Conservation (phyloP, 129 eudicot species). For the Glebionis coronaria region DNA sequence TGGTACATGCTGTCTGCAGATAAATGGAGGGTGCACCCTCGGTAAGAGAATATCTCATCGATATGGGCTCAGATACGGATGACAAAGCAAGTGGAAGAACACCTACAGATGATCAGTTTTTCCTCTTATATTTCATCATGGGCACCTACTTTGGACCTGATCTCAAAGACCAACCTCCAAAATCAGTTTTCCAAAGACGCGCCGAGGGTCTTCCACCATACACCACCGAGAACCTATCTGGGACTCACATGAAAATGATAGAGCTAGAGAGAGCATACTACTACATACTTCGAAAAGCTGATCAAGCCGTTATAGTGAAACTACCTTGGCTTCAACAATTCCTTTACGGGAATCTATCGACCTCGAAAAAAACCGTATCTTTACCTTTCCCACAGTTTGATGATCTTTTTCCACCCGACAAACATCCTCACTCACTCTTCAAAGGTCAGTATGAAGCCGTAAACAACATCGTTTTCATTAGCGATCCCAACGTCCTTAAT, state of each 20-base stretch:
- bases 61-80: slow-evolving; percentile 41
- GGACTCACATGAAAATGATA: slow-evolving; percentile 47
- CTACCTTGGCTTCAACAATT: slow-evolving; percentile 46
- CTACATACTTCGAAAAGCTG: slow-evolving; percentile 59
- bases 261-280: slow-evolving; percentile 67
- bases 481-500: slow-evolving; percentile 49
- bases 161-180: slow-evolving; percentile 44
- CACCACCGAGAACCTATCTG: slow-evolving; percentile 43
- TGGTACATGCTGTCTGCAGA: slow-evolving; percentile 19
- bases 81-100: slow-evolving; percentile 28
- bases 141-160: slow-evolving; percentile 84
- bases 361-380: slow-evolving; percentile 20
- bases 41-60: slow-evolving; percentile 35
- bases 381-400: slow-evolving; percentile 50
- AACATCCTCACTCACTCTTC: slow-evolving; percentile 51
- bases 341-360: slow-evolving; percentile 52
- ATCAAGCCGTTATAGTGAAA: slow-evolving; percentile 47
- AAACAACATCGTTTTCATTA: slow-evolving; percentile 47
- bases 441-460: slow-evolving; percentile 41
- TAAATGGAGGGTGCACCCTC: slow-evolving; percentile 36
- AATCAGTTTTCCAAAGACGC: slow-evolving; percentile 63
- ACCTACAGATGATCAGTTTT: slow-evolving; percentile 59
- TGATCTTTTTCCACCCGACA: slow-evolving; percentile 66
- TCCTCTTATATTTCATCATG: slow-evolving; percentile 73
- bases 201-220: slow-evolving; percentile 58